phyloP scores from a whole-genome alignment of 2,329 filamentous ascomycete genomes.

The Pseudogymnoascus sp. region DNA sequence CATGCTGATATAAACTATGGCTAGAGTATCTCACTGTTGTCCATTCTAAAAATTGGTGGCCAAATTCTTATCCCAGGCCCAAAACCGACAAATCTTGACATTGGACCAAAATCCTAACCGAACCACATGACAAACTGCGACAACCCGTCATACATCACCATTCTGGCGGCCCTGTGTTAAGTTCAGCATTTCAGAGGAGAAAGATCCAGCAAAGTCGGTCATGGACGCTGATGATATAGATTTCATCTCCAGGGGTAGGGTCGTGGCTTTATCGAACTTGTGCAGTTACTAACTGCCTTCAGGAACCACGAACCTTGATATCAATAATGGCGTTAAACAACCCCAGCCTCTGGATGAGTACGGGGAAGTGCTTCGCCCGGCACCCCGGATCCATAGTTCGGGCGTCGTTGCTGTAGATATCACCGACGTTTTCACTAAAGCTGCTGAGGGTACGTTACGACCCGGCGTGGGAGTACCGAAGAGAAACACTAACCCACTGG shows the following conservation, averaged over 20 bases:
- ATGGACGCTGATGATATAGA: slow-evolving; percentile 22
- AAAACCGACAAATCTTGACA: slow-evolving; percentile 5
- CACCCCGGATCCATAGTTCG: slow-evolving; percentile 29
- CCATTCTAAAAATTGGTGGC: not conserved
- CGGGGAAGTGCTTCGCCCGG: slow-evolving; percentile 23
- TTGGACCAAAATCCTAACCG: slow-evolving; percentile 7
- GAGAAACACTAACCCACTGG: not conserved
- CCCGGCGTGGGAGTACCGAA: not conserved
- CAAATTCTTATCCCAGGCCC: not conserved
- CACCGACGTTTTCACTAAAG: slow-evolving; percentile 47
- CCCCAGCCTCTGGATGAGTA: slow-evolving; percentile 19
- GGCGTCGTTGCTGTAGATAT: slow-evolving; percentile 53
- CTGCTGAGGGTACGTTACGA: slow-evolving; percentile 42
- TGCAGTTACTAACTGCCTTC: slow-evolving; percentile 15
- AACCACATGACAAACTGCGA: slow-evolving; percentile 8
- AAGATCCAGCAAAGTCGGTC: slow-evolving; percentile 15
- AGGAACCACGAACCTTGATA: slow-evolving; percentile 24
- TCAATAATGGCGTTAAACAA: slow-evolving; percentile 21
- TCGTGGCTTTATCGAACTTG: not conserved
- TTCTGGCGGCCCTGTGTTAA: not conserved
- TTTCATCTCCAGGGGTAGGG: slow-evolving; percentile 22
- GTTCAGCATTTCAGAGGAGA: not conserved
- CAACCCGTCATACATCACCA: slow-evolving; percentile 3
- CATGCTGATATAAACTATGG: not conserved
- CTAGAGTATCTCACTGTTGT: not conserved